Base-by-base conservation (phyloP, 345 rosid genomes). In the Tarenaya hassleriana region DNA sequence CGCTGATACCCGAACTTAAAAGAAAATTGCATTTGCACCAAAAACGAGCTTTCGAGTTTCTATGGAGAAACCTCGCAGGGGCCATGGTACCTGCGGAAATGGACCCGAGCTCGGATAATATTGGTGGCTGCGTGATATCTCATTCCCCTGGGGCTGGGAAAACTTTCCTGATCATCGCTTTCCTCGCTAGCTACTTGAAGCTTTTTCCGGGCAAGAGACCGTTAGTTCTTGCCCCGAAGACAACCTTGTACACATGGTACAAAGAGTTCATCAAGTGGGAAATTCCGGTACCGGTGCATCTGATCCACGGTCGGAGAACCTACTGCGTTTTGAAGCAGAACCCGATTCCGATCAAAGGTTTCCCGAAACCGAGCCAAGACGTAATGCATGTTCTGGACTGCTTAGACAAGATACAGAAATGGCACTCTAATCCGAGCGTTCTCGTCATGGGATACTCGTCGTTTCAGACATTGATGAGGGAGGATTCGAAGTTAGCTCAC, bases 401-500 rank as follows among this genome's bases (percentile, higher is more conserved):
- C 77, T 64, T 86, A 17, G 96, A 86, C 69, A 90, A 90, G 61
- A 78, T 90, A 61, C 94, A 84, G 48, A 90, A 84, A 57, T 90
- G 96, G 97, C 95, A 84, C 58, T 75, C 85, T 1, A 75, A 84
- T 16, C 97, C 97, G 9, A 84, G 96, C 60, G 84, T 90, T 50
- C 91, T 90, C 45, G 88, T 90, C n/a, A 90, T 86, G 97, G 96
- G 97, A 15, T 90, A 90, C 72, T 78, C 95, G 44, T 90, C 97
- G 1, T 90, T 90, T 55, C 69, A 78, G 24, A 84, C 96, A 42
- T 61, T 90, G 63, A 90, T 90, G 88, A 73, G 89, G 40, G 97
- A 86, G 61, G 82, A 90, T 60, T 68, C 94, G 1, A 84, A 79
- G 70, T 90, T 86, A 48, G 72, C 75, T 10, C 90, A 90, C 54